These are phyloP conservation scores for Schoenoplectus triqueter DNA, from an alignment of 202 grass and related monocot genomes.

Conservation along the genomic window DNA sequence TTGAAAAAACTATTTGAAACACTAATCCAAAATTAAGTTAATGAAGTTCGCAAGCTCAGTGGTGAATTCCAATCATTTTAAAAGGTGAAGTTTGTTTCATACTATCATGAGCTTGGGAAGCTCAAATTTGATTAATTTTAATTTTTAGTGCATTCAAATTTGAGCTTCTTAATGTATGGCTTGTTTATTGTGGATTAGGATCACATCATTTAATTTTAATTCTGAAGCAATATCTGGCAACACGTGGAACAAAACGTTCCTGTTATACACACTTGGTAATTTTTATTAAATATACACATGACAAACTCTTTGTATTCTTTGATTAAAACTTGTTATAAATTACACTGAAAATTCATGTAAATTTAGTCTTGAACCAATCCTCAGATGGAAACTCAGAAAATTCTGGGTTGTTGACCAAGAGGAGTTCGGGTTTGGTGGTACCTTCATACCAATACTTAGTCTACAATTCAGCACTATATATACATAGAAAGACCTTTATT, in stretches of 20 bases:
- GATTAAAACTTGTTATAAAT: background rate
- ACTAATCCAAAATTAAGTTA: background rate
- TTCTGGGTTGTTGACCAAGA: background rate
- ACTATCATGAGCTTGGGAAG: slow-evolving; percentile 35
- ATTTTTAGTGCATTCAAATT: background rate
- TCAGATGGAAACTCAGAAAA: background rate
- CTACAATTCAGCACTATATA: background rate
- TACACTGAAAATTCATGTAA: background rate
- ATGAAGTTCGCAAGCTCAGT: background rate
- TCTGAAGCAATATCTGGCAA: background rate
- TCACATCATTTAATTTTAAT: background rate
- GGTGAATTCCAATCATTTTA: background rate
- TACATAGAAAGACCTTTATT: background rate
- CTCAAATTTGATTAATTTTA: background rate
- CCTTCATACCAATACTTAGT: no score
- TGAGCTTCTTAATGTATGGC: background rate
- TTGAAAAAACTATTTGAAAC: background rate
- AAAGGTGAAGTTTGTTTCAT: slow-evolving; percentile 27
- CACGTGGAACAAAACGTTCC: background rate
- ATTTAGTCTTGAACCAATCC: background rate
- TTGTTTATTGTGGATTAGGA: background rate
- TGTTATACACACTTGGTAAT: background rate
- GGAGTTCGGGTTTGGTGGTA: background rate
- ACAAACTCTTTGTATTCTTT: background rate
- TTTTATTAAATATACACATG: background rate